Evolutionary conservation across 768 basidiomycete species (phyloP).

Genomic region (Dacryopinax primogenitus): DNA sequence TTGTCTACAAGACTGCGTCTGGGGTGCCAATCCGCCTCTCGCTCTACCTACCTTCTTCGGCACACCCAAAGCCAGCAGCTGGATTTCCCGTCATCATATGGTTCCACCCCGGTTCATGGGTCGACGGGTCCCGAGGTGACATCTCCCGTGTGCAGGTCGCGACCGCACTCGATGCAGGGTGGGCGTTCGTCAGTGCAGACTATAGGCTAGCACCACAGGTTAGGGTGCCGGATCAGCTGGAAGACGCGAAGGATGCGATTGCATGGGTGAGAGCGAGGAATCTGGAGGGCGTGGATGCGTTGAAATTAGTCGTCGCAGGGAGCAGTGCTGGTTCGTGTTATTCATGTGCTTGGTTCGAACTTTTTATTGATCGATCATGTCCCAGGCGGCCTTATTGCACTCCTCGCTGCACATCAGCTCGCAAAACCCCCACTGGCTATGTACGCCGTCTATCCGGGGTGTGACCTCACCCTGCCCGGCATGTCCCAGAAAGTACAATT

Average conservation of each 20-base stretch:
- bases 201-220: background rate
- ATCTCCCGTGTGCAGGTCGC: constrained; percentile 6
- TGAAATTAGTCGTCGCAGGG: background rate
- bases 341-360: background rate
- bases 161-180: background rate
- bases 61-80: background rate
- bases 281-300: constrained; percentile 2
- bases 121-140: background rate
- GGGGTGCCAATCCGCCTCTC: background rate
- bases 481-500: background rate
- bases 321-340: background rate
- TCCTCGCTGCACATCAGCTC: constrained; percentile 6
- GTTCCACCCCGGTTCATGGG: constrained; percentile 7
- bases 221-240: background rate
- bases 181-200: constrained; percentile 5
- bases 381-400: background rate
- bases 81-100: background rate
- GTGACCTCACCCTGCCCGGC: background rate
- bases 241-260: constrained; percentile 1
- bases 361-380: background rate
- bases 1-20: constrained; percentile 4
- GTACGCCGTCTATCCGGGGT: constrained; percentile 3
- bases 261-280: background rate
- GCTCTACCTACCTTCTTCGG: background rate
- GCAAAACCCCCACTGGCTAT: background rate